Conservation (phyloP, 208 protist genomes). For the Porcisia deanei region DNA sequence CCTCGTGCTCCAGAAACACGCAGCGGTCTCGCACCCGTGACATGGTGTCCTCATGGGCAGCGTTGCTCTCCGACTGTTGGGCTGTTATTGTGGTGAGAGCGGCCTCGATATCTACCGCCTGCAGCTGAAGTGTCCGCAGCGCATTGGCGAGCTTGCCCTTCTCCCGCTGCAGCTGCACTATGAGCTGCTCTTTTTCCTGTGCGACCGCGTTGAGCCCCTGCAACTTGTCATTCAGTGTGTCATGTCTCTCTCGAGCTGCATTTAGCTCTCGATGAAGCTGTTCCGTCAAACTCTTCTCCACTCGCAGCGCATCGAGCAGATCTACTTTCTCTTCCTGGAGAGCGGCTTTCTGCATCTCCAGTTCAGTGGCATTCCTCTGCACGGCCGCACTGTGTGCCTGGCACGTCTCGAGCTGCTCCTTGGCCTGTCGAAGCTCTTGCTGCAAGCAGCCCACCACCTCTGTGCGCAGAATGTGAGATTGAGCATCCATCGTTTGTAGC, state of each 20-base stretch:
- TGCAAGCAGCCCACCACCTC: conserved; percentile 24
- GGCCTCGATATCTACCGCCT: conserved; percentile 20
- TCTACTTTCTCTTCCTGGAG: conserved; percentile 4
- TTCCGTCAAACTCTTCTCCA: conserved; percentile 3
- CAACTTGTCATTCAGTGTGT: neutral
- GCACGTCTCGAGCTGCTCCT: conserved; percentile 6
- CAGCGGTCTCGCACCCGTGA: conserved; percentile 15
- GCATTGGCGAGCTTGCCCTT: conserved; percentile 23
- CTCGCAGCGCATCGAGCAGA: neutral
- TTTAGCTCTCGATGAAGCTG: conserved; percentile 18
- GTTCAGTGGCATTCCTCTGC: conserved; percentile 11
- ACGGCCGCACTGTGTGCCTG: conserved; percentile 10
- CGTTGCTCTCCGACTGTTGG: conserved; percentile 5
- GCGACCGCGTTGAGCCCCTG: neutral
- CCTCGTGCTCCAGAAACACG: conserved; percentile 17
- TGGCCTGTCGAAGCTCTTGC: conserved; percentile 11
- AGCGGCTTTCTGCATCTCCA: conserved; percentile 2
- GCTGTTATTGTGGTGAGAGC: conserved; percentile 11
- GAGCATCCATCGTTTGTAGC: conserved; percentile 14
- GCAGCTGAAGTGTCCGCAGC: conserved; percentile 16
- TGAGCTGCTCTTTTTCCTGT: conserved; percentile 8
- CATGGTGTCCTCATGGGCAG: neutral
- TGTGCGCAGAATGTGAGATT: conserved; percentile 26
- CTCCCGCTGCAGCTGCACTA: conserved; percentile 31
- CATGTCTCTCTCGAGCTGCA: conserved; percentile 3